Percentiles rank a stretch among this genome's conserved stretches.
Evolutionary conservation across 2,329 filamentous ascomycete species (phyloP).

Genomic region (Pseudogymnoascus sp.): DNA sequence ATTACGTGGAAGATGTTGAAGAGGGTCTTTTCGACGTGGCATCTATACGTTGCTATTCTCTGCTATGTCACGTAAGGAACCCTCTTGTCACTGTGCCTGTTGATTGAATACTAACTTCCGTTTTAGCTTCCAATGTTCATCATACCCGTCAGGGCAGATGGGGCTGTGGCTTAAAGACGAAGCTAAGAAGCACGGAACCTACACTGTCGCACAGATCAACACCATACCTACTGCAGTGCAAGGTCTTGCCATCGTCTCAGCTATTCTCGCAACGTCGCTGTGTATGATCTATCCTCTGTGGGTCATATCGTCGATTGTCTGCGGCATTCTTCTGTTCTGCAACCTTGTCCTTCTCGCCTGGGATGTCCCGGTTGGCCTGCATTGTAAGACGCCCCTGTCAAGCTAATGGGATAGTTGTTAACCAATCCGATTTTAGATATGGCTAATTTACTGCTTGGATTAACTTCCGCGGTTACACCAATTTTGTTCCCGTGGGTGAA

Average conservation of each 20-base stretch:
- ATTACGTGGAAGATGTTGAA: slow-evolving; percentile 22
- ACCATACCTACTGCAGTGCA: slow-evolving; percentile 22
- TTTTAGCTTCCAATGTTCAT: slow-evolving; percentile 12
- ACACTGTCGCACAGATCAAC: slow-evolving; percentile 28
- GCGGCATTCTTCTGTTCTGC: slow-evolving; percentile 20
- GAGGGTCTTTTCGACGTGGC: slow-evolving; percentile 26
- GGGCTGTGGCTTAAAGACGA: slow-evolving; percentile 32
- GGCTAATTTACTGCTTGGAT: slow-evolving; percentile 22
- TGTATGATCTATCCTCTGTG: slow-evolving; percentile 31
- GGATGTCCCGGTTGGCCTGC: slow-evolving; percentile 23
- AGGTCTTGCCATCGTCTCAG: slow-evolving; percentile 24
- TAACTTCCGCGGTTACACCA: slow-evolving; percentile 24
- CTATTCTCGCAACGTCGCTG: slow-evolving; percentile 25
- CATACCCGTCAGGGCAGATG: slow-evolving; percentile 21
- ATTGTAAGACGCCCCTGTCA: slow-evolving; percentile 16
- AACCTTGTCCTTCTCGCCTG: slow-evolving; percentile 24
- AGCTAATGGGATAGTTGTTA: not conserved
- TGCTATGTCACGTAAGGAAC: slow-evolving; percentile 22
- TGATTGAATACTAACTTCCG: not conserved
- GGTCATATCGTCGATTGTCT: slow-evolving; percentile 25
- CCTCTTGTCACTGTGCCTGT: not conserved
- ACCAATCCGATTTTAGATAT: slow-evolving; percentile 11
- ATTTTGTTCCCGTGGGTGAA: slow-evolving; percentile 27
- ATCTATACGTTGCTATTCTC: slow-evolving; percentile 25
- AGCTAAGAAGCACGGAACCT: slow-evolving; percentile 21